A percentile compares a stretch with the other conserved stretches of the same genome.
Evolutionary conservation across 2,329 filamentous ascomycete genomes (phyloP).

Genomic region (Trichoderma aggressivum): DNA sequence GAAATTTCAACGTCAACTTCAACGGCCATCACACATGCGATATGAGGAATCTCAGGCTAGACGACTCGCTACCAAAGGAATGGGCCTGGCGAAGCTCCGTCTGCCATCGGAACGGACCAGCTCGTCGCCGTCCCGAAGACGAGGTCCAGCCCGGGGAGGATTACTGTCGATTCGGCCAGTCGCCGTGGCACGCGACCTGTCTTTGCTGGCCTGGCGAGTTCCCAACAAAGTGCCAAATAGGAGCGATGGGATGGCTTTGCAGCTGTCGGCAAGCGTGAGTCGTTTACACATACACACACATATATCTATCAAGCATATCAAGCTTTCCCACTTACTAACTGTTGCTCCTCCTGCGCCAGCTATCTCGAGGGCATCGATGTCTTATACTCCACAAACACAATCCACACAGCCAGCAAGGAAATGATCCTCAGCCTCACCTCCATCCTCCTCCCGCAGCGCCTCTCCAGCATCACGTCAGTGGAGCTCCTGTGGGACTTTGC

Average conservation of each 20-base stretch:
- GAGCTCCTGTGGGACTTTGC: conserved; percentile 28
- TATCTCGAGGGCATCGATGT: conserved; percentile 31
- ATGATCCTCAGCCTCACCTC: conserved; percentile 21
- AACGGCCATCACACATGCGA: neutral
- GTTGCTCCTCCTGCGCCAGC: neutral
- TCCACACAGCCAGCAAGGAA: conserved; percentile 24
- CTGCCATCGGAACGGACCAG: conserved; percentile 25
- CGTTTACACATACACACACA: neutral
- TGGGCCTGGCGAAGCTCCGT: conserved; percentile 29
- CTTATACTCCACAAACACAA: conserved; percentile 31
- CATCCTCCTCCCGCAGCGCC: conserved; percentile 25
- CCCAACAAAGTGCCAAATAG: conserved; percentile 25
- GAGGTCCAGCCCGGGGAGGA: conserved; percentile 22
- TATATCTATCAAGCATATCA: neutral
- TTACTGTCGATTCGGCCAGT: conserved; percentile 22
- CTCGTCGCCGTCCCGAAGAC: neutral
- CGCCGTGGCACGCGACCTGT: conserved; percentile 19
- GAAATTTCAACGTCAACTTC: neutral
- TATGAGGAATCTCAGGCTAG: neutral
- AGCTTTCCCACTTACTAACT: neutral
- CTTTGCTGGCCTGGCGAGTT: conserved; percentile 23
- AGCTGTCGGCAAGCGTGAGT: conserved; percentile 31
- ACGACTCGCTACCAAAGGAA: conserved; percentile 19
- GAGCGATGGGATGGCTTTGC: conserved; percentile 32
- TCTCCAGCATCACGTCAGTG: conserved; percentile 24